phyloP scores from a whole-genome alignment of 202 grass and related monocot genomes.

The Carex arenaria region DNA sequence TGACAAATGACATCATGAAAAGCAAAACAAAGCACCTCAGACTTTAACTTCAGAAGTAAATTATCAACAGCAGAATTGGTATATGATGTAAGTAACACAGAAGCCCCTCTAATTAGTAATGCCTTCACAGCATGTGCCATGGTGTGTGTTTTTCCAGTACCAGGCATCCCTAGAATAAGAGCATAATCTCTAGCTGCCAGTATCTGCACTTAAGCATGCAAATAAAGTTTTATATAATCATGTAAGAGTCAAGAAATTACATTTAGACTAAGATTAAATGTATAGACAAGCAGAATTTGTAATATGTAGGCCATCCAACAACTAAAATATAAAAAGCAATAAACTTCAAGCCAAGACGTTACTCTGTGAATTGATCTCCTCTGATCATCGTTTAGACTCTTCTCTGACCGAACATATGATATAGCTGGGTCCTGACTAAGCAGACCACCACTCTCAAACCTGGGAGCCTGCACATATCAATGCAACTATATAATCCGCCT shows the following conservation, averaged over 20 bases:
- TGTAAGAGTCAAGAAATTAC: neutral
- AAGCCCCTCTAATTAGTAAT: constrained; percentile 80
- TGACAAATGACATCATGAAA: constrained; percentile 17
- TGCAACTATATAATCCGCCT: constrained; percentile 23
- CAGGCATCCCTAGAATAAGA: constrained; percentile 98
- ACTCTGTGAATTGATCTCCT: constrained; percentile 87
- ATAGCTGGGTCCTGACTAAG: constrained; percentile 85
- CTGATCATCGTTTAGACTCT: constrained; percentile 79
- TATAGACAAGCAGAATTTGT: neutral
- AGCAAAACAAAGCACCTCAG: constrained; percentile 43
- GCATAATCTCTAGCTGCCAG: constrained; percentile 93
- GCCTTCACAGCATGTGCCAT: constrained; percentile 98
- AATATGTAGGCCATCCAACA: neutral
- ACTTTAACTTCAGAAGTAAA: constrained; percentile 91
- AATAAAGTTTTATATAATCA: constrained; percentile 3
- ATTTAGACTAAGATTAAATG: neutral
- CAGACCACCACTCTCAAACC: constrained; percentile 88
- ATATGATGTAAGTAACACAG: constrained; percentile 92
- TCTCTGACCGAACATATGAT: constrained; percentile 67
- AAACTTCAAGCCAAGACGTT: constrained; percentile 9
- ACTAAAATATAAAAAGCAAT: neutral
- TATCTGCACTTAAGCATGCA: constrained; percentile 53
- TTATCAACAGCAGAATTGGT: constrained; percentile 98
- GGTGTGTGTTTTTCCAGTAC: constrained; percentile 95
- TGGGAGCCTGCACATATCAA: constrained; percentile 54